Percentiles rank a stretch among this genome's conserved stretches.
Evolutionary conservation across 208 protist species (phyloP).

Genomic region (Trypanosoma mega): DNA sequence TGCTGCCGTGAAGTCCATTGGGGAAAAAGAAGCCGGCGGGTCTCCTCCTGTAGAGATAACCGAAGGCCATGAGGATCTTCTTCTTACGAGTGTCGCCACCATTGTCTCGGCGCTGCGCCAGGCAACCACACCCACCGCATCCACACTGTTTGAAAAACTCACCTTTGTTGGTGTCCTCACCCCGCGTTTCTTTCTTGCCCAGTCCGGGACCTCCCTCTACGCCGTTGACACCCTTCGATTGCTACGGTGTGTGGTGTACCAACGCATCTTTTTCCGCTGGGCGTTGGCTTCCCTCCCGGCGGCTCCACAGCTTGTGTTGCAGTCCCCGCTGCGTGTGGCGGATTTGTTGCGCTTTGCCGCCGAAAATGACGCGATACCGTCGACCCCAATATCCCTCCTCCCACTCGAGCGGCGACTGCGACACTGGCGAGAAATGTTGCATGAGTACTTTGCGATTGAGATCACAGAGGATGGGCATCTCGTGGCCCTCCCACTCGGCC

Average conservation of each 20-base stretch:
- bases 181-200: constrained; percentile 53
- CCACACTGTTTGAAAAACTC: constrained; percentile 53
- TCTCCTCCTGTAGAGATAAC: neutral
- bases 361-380: constrained; percentile 42
- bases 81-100: constrained; percentile 29
- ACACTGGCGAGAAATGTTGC: constrained; percentile 65
- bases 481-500: constrained; percentile 48
- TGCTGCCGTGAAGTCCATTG: no score
- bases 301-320: constrained; percentile 38
- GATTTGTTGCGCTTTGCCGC: constrained; percentile 55
- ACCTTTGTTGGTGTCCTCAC: constrained; percentile 62
- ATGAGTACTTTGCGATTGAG: constrained; percentile 78
- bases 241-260: constrained; percentile 64
- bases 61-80: neutral
- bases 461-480: constrained; percentile 51
- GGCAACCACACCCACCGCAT: constrained; percentile 45
- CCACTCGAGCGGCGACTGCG: constrained; percentile 51
- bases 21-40: no score
- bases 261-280: constrained; percentile 84
- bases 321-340: constrained; percentile 33
- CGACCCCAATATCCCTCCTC: constrained; percentile 34
- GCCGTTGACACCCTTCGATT: constrained; percentile 62
- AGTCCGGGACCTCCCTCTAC: constrained; percentile 70
- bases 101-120: constrained; percentile 41
- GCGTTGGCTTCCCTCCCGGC: constrained; percentile 40